Base-by-base conservation (phyloP, 768 basidiomycete genomes). In the Leccinum longicurvipes region DNA sequence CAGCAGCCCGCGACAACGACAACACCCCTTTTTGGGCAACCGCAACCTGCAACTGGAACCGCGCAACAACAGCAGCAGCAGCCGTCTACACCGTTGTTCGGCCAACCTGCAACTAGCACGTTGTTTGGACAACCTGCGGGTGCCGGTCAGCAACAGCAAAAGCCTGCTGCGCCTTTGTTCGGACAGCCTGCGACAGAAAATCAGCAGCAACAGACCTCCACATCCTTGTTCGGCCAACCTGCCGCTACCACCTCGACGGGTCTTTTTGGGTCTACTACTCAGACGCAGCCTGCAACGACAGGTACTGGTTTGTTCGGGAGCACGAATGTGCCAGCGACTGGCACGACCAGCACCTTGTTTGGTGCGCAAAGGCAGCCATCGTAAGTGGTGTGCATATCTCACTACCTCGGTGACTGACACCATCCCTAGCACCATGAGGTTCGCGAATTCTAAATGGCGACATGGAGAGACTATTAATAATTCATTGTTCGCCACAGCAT, bases 81-180 rank as follows among this genome's bases (percentile, higher is more conserved):
- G 21, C 8, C 62, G 14, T 50, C 64, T 10, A 58, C 64, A 3
- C 67, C 74, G 1, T 47, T 77, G 23, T 79, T 80, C 58, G 74
- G 78, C 6, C 73, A 74, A 49, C 60, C 67, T 28, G 55, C 59
- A 62, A 63, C 61, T 60, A 25, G 53, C 25, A 39, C 60, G 1
- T 48, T 78, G 19, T 79, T 82, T 60, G 76, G 79, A 9, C 73
- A 77, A 52, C 60, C 68, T 17, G 60, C 60, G 51, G 51, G 63
- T 50, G 27, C 46, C 10, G 19, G 57, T 52, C 64, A 64, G 29
- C 71, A 67, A 48, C 72, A 66, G 44, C 64, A 64, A 32, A 72
- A 60, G 36, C 51, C 65, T 21, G 19, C 55, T 17, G 57, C 73
- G 4, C 51, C 70, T 3, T 28, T 74, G 34, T 69, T 69, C 27